Conservation (phyloP, 2,329 filamentous ascomycete genomes). For the Calonectria naviculata region DNA sequence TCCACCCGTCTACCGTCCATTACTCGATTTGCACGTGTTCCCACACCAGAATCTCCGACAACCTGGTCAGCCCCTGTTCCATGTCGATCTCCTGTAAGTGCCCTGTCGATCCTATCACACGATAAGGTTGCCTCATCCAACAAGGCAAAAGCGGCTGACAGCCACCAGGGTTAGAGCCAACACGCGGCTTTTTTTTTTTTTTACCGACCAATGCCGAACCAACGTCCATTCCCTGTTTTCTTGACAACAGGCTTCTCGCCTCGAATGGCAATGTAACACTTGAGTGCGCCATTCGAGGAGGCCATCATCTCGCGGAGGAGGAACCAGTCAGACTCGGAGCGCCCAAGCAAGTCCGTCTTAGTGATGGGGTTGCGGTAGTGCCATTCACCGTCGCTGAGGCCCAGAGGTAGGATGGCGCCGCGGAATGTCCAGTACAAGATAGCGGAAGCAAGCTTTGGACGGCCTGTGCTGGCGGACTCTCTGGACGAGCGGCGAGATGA, state of each 20-base stretch:
- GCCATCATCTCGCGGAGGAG: conserved; percentile 43
- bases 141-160: background rate
- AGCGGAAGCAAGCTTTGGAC: conserved; percentile 34
- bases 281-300: conserved; percentile 35
- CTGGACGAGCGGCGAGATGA: conserved; percentile 7
- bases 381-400: conserved; percentile 36
- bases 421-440: conserved; percentile 40
- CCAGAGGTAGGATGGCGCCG: conserved; percentile 36
- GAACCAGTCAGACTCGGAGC: conserved; percentile 40
- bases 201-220: conserved; percentile 31
- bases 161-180: background rate
- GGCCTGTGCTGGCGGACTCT: conserved; percentile 7
- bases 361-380: conserved; percentile 40
- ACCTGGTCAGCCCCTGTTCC: background rate
- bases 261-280: conserved; percentile 39
- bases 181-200: background rate
- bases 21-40: background rate
- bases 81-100: background rate
- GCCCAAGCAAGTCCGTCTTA: conserved; percentile 37
- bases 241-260: conserved; percentile 24
- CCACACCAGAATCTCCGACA: too few relatives aligned
- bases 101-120: background rate
- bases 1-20: background rate
- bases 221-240: conserved; percentile 26
- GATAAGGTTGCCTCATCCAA: background rate